phyloP scores from a whole-genome alignment of 139 green algal species.

The Mesotaenium endlicherianum region DNA sequence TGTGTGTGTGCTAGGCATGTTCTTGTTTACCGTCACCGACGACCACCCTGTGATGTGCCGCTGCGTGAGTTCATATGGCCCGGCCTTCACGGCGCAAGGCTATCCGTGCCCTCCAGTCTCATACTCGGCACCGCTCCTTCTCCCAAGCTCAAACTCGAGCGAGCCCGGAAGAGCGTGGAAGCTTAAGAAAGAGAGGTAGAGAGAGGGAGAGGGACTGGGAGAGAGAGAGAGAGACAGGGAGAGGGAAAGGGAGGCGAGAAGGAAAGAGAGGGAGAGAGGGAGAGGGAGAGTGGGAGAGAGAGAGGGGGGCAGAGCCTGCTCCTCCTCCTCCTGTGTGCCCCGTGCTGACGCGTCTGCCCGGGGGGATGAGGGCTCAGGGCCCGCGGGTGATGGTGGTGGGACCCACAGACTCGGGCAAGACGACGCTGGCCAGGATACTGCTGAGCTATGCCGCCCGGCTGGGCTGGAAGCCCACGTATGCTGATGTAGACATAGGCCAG shows the following conservation, averaged over 20 bases:
- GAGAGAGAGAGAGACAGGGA: slow-evolving; percentile 54
- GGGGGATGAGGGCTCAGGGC: slow-evolving; percentile 32
- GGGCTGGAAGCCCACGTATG: slow-evolving; percentile 68
- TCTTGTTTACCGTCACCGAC: no score
- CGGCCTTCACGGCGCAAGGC: no score
- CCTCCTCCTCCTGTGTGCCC: background rate
- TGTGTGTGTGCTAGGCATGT: no score
- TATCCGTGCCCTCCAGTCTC: no score
- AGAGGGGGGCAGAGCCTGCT: background rate
- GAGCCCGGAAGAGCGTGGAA: background rate
- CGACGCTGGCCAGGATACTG: slow-evolving; percentile 75
- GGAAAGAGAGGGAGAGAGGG: background rate
- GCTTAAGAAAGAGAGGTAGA: background rate
- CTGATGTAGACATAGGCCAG: slow-evolving; percentile 92
- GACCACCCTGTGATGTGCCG: no score
- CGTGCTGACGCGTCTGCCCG: background rate
- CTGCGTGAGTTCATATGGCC: no score
- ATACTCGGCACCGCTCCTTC: no score
- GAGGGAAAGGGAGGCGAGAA: slow-evolving; percentile 19
- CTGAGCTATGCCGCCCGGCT: slow-evolving; percentile 81
- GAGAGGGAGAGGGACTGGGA: background rate
- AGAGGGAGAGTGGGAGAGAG: background rate
- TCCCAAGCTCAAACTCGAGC: no score
- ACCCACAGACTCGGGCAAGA: slow-evolving; percentile 85
- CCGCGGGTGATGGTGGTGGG: slow-evolving; percentile 73